Evolutionary conservation across 2,329 filamentous ascomycete species (phyloP), one percentile per base, ranked within the genome.

Genomic region (Clonostachys solani): DNA sequence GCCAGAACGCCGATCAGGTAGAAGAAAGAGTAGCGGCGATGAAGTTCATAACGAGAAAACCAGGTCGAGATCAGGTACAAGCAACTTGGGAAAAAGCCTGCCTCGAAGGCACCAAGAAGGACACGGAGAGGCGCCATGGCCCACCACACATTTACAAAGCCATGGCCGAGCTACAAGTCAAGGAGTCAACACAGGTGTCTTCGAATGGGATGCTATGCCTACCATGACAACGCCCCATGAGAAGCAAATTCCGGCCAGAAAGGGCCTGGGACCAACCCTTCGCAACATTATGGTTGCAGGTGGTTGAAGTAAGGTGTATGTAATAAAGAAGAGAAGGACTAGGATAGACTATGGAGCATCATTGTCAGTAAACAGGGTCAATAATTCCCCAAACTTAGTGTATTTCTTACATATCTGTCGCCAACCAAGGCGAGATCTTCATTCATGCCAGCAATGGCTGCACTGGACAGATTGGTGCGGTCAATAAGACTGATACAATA

Each of bases 1-100:
- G 50, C 56, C n/a, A 59, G 47, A 44, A 49, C 50, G n/a, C 59
- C 60, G 12, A 57, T 52, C 12, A 57, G 52, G 52, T 63, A 60
- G 45, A 61, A 61, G 13, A 57, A 40, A 36, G 37, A 23, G 15
- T 47, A 77, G 23, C 84, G 73, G 19, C 86, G 75, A 36, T 82
- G 83, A 42, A 86, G 81, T 52, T 87, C 84, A 7, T 71, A 74
- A 15, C 83, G 71, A 52, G 75, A 80, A 54, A 87, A 88, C 83
- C 83, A 88, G 53, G 80, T 84, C 1, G 75, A 80, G 1, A 87
- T 67, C 52, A 52, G 52, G 33, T 47, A 47, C 18, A 47, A 35
- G 18, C 44, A 50, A 37, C 46, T 47, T 17, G 47, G 43, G 41
- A 50, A 41, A 45, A 43, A 47, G 23, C 52, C 52, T 3, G 54